phyloP scores from a whole-genome alignment of 768 basidiomycete genomes.

The Lentinula guzmanii region DNA sequence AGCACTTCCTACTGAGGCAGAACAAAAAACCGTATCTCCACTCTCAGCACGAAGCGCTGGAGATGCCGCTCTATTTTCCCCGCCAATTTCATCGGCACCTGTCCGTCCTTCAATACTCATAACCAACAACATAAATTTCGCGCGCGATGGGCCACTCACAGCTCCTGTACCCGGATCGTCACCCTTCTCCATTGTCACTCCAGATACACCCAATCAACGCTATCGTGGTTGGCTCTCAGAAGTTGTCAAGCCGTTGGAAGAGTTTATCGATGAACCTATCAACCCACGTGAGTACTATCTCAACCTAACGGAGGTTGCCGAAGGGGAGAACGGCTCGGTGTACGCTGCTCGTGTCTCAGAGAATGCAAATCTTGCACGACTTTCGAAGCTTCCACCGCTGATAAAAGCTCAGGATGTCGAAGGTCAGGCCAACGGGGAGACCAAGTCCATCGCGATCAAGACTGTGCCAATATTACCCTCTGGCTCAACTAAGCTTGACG shows the following conservation, averaged over 20 bases:
- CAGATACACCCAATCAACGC: conserved; percentile 29
- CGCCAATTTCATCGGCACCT: neutral
- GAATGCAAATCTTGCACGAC: conserved; percentile 21
- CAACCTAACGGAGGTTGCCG: conserved; percentile 72
- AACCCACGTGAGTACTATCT: conserved; percentile 62
- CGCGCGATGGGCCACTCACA: conserved; percentile 16
- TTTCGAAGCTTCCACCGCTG: conserved; percentile 29
- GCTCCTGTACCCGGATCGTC: conserved; percentile 7
- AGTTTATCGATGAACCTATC: conserved; percentile 56
- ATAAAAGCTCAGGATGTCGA: conserved; percentile 32
- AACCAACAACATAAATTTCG: conserved; percentile 11
- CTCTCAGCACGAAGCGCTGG: neutral
- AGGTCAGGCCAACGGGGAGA: conserved; percentile 24
- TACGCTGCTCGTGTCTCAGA: conserved; percentile 35
- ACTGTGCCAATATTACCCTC: conserved; percentile 54
- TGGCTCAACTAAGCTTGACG: conserved; percentile 57
- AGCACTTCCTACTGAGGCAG: neutral
- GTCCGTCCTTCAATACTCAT: conserved; percentile 27
- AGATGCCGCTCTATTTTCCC: neutral
- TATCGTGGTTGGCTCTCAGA: conserved; percentile 61
- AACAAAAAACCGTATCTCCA: neutral
- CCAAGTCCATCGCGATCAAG: conserved; percentile 70
- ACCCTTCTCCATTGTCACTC: conserved; percentile 4
- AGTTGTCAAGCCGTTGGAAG: conserved; percentile 51
- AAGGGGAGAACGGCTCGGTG: conserved; percentile 79